Percentiles rank a stretch among this genome's conserved stretches.
phyloP scores from a whole-genome alignment of 108 stramenopile species.

The Skeletonema grethae region DNA sequence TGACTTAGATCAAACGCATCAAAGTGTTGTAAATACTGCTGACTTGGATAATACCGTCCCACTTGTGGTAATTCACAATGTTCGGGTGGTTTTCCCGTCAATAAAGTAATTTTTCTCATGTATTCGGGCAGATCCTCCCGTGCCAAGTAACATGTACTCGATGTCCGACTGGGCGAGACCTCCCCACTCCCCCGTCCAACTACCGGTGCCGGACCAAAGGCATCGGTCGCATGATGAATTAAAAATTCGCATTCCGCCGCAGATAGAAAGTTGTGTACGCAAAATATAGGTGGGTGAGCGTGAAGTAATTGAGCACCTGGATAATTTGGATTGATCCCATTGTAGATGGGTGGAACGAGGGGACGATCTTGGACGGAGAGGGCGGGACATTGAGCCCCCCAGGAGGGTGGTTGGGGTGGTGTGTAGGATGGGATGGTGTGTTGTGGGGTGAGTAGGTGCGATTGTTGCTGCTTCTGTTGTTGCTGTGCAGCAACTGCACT shows the following conservation, averaged over 20 bases:
- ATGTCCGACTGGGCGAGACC: slow-evolving; percentile 79
- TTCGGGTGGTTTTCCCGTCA: slow-evolving; percentile 85
- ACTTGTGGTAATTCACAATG: slow-evolving; percentile 94
- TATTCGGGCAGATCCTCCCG: slow-evolving; percentile 84
- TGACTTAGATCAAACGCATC: slow-evolving; percentile 90
- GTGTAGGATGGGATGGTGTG: slow-evolving; percentile 39
- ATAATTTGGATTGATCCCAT: slow-evolving; percentile 86
- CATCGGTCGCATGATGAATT: slow-evolving; percentile 65
- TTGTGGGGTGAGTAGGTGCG: slow-evolving; percentile 15
- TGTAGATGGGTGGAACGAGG: slow-evolving; percentile 74
- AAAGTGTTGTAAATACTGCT: slow-evolving; percentile 87
- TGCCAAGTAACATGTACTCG: slow-evolving; percentile 82
- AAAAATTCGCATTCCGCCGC: slow-evolving; percentile 82
- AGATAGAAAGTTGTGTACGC: slow-evolving; percentile 78
- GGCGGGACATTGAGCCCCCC: slow-evolving; percentile 35
- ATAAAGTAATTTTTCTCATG: slow-evolving; percentile 67
- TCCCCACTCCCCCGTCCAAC: slow-evolving; percentile 82
- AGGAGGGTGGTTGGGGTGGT: slow-evolving; percentile 41
- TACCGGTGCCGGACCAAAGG: slow-evolving; percentile 83
- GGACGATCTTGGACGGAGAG: slow-evolving; percentile 74
- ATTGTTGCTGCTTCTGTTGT: not conserved
- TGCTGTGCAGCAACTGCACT: not conserved
- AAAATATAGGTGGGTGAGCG: slow-evolving; percentile 74
- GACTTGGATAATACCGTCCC: slow-evolving; percentile 81
- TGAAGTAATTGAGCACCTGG: slow-evolving; percentile 67